phyloP scores from a whole-genome alignment of 208 protist species.

The Vickermania spadyakhi region DNA sequence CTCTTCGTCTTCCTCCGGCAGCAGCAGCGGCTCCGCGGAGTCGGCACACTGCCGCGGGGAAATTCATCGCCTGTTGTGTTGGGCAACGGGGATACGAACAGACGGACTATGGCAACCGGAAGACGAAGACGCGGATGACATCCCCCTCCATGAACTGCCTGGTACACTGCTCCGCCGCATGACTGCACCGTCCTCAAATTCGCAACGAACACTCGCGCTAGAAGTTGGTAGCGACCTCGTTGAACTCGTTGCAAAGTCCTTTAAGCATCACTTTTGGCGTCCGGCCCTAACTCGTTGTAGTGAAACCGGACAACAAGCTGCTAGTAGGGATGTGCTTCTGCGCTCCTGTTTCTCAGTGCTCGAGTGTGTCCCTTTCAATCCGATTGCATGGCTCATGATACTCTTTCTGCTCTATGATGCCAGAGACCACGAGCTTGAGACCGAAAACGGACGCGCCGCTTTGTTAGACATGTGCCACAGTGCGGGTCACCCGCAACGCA shows the following conservation, averaged over 20 bases:
- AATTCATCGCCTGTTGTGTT: background rate
- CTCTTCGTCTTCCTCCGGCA: background rate
- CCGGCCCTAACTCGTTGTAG: too few relatives aligned
- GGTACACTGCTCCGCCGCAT: background rate
- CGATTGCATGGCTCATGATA: slow-evolving; percentile 27
- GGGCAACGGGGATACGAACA: background rate
- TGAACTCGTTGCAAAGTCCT: background rate
- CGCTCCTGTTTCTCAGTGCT: slow-evolving; percentile 38
- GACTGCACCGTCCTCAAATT: background rate
- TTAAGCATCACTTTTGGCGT: background rate
- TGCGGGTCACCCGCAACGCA: background rate
- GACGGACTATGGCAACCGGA: background rate
- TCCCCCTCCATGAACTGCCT: background rate
- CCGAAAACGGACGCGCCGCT: background rate
- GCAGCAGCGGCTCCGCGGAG: background rate
- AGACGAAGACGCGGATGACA: background rate
- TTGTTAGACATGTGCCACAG: background rate
- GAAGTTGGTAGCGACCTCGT: background rate
- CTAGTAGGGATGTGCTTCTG: slow-evolving; percentile 39
- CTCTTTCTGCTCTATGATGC: slow-evolving; percentile 15
- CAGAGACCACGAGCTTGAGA: background rate
- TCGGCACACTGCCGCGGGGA: background rate
- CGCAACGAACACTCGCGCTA: background rate
- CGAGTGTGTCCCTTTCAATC: slow-evolving; percentile 38
- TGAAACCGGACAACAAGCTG: background rate